phyloP scores from a whole-genome alignment of 2,329 filamentous ascomycete species.

The Cladosporium sp. region DNA sequence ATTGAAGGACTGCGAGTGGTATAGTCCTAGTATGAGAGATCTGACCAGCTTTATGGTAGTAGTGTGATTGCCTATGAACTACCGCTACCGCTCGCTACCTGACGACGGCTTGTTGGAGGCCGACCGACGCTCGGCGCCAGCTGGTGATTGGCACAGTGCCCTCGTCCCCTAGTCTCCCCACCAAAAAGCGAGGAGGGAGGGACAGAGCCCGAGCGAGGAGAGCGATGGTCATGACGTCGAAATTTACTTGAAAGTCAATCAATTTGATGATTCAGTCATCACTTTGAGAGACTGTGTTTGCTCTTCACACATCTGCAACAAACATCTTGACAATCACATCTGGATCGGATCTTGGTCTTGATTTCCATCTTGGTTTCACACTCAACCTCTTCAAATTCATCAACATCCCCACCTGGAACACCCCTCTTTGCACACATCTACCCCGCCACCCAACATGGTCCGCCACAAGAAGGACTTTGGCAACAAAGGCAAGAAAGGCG shows the following conservation, averaged over 20 bases:
- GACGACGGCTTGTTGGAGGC: neutral
- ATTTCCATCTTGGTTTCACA: too few species aligned
- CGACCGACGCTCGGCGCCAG: neutral
- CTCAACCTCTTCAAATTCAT: too few species aligned
- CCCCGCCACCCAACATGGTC: constrained; percentile 58
- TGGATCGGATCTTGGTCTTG: too few species aligned
- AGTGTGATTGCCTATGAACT: too few species aligned
- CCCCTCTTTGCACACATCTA: neutral
- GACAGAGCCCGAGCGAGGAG: neutral
- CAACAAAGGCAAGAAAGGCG: constrained; percentile 67
- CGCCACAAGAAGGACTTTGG: constrained; percentile 91
- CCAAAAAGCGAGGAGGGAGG: neutral
- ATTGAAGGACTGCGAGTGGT: neutral
- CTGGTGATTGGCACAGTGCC: too few species aligned
- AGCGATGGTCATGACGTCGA: constrained; percentile 5
- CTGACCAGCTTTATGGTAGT: constrained; percentile 2
- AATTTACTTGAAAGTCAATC: constrained; percentile 2
- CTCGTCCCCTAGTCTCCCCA: too few species aligned
- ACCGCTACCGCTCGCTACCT: too few species aligned
- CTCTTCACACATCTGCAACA: constrained; percentile 1
- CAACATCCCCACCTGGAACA: neutral
- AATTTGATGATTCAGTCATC: neutral
- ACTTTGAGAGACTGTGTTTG: neutral
- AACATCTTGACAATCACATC: neutral
- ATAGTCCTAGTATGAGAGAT: too few species aligned